phyloP scores from a whole-genome alignment of 768 basidiomycete genomes.

The Podaxis sp. region DNA sequence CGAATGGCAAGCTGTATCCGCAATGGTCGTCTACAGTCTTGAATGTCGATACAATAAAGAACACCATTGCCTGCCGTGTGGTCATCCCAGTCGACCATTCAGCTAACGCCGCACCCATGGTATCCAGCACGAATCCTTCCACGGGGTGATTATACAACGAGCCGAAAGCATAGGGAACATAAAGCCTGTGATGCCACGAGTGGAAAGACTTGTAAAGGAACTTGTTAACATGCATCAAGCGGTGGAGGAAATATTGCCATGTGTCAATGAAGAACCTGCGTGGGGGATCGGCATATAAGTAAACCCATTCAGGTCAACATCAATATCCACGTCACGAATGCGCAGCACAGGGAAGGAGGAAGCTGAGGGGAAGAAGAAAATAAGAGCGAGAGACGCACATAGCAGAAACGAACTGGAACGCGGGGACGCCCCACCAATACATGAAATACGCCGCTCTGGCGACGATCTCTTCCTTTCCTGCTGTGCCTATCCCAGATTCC shows the following conservation, averaged over 20 bases:
- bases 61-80: conserved; percentile 77
- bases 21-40: conserved; percentile 98
- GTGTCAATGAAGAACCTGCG: conserved; percentile 86
- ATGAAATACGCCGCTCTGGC: conserved; percentile 53
- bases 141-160: conserved; percentile 97
- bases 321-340: not conserved
- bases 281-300: too few species aligned
- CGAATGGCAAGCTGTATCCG: conserved; percentile 87
- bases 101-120: conserved; percentile 75
- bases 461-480: conserved; percentile 20
- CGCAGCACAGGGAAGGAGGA: not conserved
- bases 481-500: not conserved
- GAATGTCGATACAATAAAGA: conserved; percentile 81
- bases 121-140: conserved; percentile 91
- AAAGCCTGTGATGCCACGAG: conserved; percentile 92
- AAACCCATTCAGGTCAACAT: too few species aligned
- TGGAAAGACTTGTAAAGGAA: conserved; percentile 92
- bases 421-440: conserved; percentile 95
- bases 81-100: conserved; percentile 68
- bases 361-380: not conserved
- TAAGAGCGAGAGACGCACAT: conserved; percentile 62
- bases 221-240: conserved; percentile 86
- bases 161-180: conserved; percentile 96
- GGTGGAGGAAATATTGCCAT: conserved; percentile 98
- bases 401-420: conserved; percentile 68